phyloP scores from a whole-genome alignment of 2,329 filamentous ascomycete genomes.

The Penicillium vulpinum region DNA sequence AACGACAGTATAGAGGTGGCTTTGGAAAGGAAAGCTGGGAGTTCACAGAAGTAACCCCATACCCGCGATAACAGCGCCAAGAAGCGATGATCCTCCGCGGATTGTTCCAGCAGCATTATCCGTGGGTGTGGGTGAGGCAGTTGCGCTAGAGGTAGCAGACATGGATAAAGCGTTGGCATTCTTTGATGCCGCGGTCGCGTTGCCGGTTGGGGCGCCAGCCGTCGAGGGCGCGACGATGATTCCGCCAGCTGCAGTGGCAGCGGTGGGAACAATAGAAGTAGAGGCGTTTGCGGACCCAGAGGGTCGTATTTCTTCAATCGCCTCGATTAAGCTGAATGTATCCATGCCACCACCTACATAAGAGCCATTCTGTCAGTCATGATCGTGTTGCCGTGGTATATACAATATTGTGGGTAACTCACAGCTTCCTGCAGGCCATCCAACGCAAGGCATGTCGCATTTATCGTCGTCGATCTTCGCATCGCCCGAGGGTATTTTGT shows the following conservation, averaged over 20 bases:
- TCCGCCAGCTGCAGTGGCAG: conserved; percentile 21
- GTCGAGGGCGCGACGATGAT: conserved; percentile 24
- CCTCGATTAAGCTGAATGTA: conserved; percentile 19
- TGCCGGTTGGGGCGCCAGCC: conserved; percentile 12
- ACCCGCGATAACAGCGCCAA: conserved; percentile 20
- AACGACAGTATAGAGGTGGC: not conserved
- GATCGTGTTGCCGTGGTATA: not conserved
- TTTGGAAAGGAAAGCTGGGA: not conserved
- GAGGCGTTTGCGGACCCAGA: conserved; percentile 7
- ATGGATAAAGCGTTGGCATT: conserved; percentile 9
- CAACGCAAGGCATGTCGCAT: conserved; percentile 23
- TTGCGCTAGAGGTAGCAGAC: not conserved
- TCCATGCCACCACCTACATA: conserved; percentile 20
- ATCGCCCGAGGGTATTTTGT: conserved; percentile 16
- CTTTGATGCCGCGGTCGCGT: conserved; percentile 23
- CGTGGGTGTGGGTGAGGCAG: conserved; percentile 16
- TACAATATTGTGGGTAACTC: conserved; percentile 1
- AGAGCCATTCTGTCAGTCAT: not conserved
- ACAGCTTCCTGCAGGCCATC: conserved; percentile 25
- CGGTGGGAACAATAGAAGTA: not conserved
- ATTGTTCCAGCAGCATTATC: conserved; percentile 18
- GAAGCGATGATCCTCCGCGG: conserved; percentile 18
- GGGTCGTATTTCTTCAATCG: not conserved
- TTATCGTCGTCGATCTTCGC: conserved; percentile 20
- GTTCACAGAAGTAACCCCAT: conserved; percentile 22